These are phyloP conservation scores for Corniculantispora saksenae DNA, from an alignment of 2,329 filamentous ascomycete genomes.

Conservation along the genomic window DNA sequence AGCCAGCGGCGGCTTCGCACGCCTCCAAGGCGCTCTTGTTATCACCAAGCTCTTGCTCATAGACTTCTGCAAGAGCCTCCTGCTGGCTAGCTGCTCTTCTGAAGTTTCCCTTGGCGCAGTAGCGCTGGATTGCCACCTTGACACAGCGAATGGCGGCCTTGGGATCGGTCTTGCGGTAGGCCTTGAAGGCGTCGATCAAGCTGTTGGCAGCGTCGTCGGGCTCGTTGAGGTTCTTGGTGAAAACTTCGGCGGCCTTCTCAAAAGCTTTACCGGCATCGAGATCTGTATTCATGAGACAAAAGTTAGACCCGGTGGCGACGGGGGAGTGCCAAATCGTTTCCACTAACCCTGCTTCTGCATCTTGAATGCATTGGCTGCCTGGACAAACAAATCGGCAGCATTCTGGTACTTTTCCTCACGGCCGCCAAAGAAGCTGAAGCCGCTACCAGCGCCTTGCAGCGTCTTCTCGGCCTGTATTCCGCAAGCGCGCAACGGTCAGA, in stretches of 20 bases:
- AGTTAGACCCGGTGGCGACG: constrained; percentile 1
- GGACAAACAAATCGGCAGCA: constrained; percentile 82
- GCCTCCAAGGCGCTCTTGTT: constrained; percentile 75
- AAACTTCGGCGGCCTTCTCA: constrained; percentile 80
- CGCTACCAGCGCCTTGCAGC: constrained; percentile 69
- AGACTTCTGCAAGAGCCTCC: constrained; percentile 84
- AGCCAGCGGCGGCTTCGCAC: constrained; percentile 82
- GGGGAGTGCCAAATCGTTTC: not conserved
- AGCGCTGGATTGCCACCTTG: constrained; percentile 78
- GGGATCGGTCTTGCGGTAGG: constrained; percentile 83
- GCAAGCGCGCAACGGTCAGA: constrained; percentile 6
- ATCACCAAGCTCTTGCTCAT: constrained; percentile 79
- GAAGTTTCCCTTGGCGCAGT: constrained; percentile 88
- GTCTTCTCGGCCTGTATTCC: constrained; percentile 78
- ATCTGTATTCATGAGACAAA: constrained; percentile 48
- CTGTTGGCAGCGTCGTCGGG: constrained; percentile 90
- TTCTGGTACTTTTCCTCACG: constrained; percentile 85
- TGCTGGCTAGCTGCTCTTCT: constrained; percentile 87
- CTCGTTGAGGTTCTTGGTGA: constrained; percentile 80
- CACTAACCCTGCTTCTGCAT: constrained; percentile 77
- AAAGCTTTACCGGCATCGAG: constrained; percentile 86
- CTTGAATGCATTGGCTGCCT: constrained; percentile 89
- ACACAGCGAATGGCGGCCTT: constrained; percentile 80
- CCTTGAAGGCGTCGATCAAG: constrained; percentile 89
- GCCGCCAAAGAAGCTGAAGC: constrained; percentile 89